A percentile compares a stretch with the other conserved stretches of the same genome.
These are phyloP conservation scores for Wickerhamiella qilinensis DNA, from an alignment of 805 yeast genomes.

Conservation along the genomic window DNA sequence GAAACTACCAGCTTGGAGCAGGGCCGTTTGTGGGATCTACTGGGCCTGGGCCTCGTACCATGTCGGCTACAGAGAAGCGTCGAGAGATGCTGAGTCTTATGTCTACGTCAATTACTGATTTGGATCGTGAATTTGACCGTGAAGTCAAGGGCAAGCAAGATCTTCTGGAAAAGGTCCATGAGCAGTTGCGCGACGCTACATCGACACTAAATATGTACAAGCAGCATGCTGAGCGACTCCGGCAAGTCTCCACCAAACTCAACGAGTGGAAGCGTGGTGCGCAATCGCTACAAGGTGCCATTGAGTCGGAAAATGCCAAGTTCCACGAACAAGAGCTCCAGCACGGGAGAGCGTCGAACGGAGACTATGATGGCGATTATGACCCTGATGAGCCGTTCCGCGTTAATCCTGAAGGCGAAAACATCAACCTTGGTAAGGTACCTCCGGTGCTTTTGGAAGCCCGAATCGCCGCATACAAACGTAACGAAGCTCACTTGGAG, in stretches of 20 bases:
- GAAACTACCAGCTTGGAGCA: background rate
- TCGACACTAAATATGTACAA: conserved; percentile 21
- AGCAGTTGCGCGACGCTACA: conserved; percentile 42
- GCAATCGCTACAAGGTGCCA: conserved; percentile 44
- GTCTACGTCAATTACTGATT: conserved; percentile 31
- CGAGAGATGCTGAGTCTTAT: conserved; percentile 35
- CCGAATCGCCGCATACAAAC: conserved; percentile 61
- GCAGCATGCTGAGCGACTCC: conserved; percentile 2
- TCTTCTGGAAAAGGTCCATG: conserved; percentile 36
- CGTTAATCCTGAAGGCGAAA: conserved; percentile 18
- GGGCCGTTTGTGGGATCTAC: background rate
- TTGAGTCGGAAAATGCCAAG: conserved; percentile 42
- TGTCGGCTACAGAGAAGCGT: conserved; percentile 17
- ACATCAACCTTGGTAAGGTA: conserved; percentile 3
- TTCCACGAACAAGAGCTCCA: conserved; percentile 26
- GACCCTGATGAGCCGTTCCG: conserved; percentile 91
- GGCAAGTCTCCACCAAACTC: conserved; percentile 19
- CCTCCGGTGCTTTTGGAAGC: conserved; percentile 33
- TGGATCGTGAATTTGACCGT: conserved; percentile 42
- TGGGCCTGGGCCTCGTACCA: background rate
- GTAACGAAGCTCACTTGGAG: conserved; percentile 44
- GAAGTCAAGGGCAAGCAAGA: conserved; percentile 40
- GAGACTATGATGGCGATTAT: conserved; percentile 35
- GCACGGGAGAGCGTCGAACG: conserved; percentile 18
- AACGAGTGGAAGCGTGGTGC: conserved; percentile 39